A percentile compares a stretch with the other conserved stretches of the same genome.
Conservation (phyloP, 2,329 filamentous ascomycete species). For the Calonectria pseudoturangicola region DNA sequence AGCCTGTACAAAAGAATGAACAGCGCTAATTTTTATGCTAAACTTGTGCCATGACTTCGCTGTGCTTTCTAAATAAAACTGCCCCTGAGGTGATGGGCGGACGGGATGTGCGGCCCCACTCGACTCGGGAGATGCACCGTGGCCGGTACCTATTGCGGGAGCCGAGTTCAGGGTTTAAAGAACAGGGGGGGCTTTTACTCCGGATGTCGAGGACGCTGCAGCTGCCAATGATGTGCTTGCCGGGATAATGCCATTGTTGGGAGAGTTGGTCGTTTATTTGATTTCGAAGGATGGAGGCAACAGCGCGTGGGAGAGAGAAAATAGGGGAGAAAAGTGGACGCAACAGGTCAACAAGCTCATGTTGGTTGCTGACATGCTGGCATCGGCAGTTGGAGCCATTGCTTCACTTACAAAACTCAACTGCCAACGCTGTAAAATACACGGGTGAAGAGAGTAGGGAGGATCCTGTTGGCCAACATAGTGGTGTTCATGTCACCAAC, state of each 20-base stretch:
- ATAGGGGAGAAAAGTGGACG: neutral
- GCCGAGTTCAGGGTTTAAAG: conserved; percentile 19
- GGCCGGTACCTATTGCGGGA: conserved; percentile 12
- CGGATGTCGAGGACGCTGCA: neutral
- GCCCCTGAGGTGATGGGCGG: conserved; percentile 7
- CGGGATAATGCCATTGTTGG: neutral
- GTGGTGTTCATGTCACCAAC: neutral
- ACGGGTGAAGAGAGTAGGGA: neutral
- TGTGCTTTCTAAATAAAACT: conserved; percentile 4
- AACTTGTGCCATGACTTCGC: neutral
- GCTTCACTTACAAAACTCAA: neutral
- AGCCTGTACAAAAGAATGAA: conserved; percentile 26
- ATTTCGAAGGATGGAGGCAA: neutral
- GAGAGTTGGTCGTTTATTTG: neutral
- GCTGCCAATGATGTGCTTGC: neutral
- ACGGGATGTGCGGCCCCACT: conserved; percentile 27
- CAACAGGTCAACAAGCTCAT: neutral
- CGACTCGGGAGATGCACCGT: conserved; percentile 19
- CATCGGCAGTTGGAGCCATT: neutral
- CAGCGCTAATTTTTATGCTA: conserved; percentile 14
- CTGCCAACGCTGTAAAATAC: neutral
- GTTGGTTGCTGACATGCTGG: conserved; percentile 6
- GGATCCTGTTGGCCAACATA: neutral
- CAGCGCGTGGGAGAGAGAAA: neutral
- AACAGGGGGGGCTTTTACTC: conserved; percentile 8